These are phyloP conservation scores for Zymoseptoria brevis DNA, from an alignment of 2,329 filamentous ascomycete genomes.

Conservation along the genomic window DNA sequence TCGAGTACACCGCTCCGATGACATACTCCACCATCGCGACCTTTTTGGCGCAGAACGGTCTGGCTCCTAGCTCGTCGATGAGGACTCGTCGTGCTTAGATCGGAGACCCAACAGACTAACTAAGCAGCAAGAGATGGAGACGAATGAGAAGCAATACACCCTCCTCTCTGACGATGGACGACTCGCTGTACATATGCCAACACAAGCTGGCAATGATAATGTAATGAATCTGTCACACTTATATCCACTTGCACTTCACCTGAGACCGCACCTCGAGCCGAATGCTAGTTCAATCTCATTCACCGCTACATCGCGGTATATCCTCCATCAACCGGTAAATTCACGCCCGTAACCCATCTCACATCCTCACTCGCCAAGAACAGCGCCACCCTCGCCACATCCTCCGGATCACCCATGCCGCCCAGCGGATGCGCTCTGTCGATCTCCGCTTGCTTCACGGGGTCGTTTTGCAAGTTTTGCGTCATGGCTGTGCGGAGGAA, in stretches of 20 bases:
- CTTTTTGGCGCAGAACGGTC: constrained; percentile 24
- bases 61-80: constrained; percentile 2
- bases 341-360: constrained; percentile 8
- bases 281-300: too few relatives aligned
- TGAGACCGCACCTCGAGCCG: too few relatives aligned
- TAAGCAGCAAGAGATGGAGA: background rate
- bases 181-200: background rate
- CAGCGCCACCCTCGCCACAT: constrained; percentile 38
- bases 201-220: background rate
- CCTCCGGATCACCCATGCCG: constrained; percentile 26
- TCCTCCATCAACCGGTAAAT: constrained; percentile 7
- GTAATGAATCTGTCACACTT: background rate
- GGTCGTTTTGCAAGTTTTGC: constrained; percentile 30
- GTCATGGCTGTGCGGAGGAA: constrained; percentile 32
- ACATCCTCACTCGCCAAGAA: constrained; percentile 39
- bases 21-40: constrained; percentile 25
- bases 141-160: background rate
- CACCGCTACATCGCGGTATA: background rate
- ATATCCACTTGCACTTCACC: too few relatives aligned
- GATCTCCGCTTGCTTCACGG: constrained; percentile 18
- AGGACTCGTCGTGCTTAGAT: background rate
- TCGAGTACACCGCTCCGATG: constrained; percentile 25
- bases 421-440: constrained; percentile 30
- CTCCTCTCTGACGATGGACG: background rate
- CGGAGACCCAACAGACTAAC: background rate